Base-by-base conservation (phyloP, 2,329 filamentous ascomycete species). In the Dactylonectria macrodidyma region DNA sequence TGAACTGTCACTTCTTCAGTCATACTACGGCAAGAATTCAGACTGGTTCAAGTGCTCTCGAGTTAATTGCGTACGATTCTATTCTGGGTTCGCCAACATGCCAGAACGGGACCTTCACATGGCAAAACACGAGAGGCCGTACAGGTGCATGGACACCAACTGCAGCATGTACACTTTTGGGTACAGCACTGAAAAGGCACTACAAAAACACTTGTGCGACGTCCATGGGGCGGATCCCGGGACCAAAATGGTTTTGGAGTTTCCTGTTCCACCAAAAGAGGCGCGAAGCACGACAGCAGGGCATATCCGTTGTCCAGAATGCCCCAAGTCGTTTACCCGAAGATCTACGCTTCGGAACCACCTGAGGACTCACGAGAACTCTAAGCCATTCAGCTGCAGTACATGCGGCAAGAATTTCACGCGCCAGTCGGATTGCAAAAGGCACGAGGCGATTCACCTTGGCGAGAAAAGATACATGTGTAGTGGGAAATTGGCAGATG, bases 21-120 rank as follows among this genome's bases (percentile, higher is more conserved):
- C 22, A 14, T 61, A 51, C 11, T 62, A 66, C 30, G 58, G 63
- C 4, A 46, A 58, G 11, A 61, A 61, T 16, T 57, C 50, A 8
- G 50, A 34, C 50, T 52, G 51, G 50, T 66, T 61, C 30, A 66
- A 62, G 33, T 66, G 63, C 16, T 52, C 46, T 26, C 19, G 51
- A 8, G 36, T 75, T 9, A 52, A 52, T 10, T 52, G 50, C n/a
- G 50, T 52, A 16, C n/a, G 50, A 33, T 52, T 52, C 16, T 52
- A 52, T 12, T 16, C 10, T 5, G 50, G 50, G 3, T 52, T 52
- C 16, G 3, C 50, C 16, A 19, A 9, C 9, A 26, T 19, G 3
- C 16, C 26, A 19, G 12, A 52, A 52, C 14, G 50, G 12, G 9
- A 34, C 10, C 50, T 34, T 14, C 50, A 52, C 12, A 26, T 52